These are phyloP conservation scores for Triangularia setosa DNA, from an alignment of 2,329 filamentous ascomycete genomes.

Conservation along the genomic window DNA sequence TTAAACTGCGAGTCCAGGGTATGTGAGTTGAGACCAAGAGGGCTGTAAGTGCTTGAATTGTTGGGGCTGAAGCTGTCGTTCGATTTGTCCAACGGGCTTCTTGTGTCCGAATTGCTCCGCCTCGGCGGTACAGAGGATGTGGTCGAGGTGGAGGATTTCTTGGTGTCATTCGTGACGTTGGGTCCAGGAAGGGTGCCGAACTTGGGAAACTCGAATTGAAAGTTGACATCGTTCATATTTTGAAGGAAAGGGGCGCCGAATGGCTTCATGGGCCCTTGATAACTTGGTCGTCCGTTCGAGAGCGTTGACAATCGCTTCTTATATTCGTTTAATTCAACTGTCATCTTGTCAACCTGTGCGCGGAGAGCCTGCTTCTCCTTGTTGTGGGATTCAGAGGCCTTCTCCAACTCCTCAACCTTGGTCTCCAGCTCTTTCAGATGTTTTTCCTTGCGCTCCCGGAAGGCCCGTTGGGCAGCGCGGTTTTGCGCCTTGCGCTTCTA, in stretches of 20 bases:
- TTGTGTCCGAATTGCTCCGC: conserved; percentile 31
- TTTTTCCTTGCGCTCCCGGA: conserved; percentile 92
- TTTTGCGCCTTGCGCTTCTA: conserved; percentile 97
- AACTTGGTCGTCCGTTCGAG: conserved; percentile 30
- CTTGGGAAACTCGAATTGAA: conserved; percentile 93
- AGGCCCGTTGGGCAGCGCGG: conserved; percentile 84
- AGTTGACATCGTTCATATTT: conserved; percentile 71
- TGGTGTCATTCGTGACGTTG: conserved; percentile 24
- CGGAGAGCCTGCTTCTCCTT: conserved; percentile 82
- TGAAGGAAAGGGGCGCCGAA: conserved; percentile 49
- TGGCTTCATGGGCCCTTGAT: conserved; percentile 32
- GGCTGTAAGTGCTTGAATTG: conserved; percentile 34
- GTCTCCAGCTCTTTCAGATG: conserved; percentile 81
- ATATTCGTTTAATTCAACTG: conserved; percentile 81
- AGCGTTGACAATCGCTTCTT: conserved; percentile 74
- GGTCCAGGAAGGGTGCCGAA: conserved; percentile 71
- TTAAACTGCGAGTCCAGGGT: conserved; percentile 52
- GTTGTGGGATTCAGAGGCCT: conserved; percentile 75
- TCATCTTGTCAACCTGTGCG: conserved; percentile 83
- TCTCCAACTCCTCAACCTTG: conserved; percentile 72
- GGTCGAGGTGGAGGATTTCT: conserved; percentile 14
- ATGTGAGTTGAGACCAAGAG: conserved; percentile 32
- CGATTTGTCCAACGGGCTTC: conserved; percentile 34
- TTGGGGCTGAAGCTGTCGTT: conserved; percentile 33
- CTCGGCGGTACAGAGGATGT: conserved; percentile 14